phyloP scores from a whole-genome alignment of 495 filamentous ascomycete species.

The Chlorociboria aeruginascens region DNA sequence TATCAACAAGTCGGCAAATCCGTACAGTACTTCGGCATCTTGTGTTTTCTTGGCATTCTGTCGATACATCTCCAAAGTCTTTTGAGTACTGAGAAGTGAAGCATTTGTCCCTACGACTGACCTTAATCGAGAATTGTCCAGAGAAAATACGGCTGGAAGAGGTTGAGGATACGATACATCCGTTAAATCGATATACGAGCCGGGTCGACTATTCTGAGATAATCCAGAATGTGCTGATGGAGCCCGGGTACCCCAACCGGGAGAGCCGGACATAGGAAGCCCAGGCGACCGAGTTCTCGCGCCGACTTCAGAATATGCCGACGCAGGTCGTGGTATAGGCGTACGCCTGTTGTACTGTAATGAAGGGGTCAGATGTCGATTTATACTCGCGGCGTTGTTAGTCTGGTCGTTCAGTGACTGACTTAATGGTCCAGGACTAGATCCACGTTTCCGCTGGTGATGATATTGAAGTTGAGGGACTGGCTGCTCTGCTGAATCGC shows the following conservation, averaged over 20 bases:
- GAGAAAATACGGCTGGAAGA: conserved; percentile 54
- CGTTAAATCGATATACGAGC: conserved; percentile 77
- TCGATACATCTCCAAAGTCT: conserved; percentile 95
- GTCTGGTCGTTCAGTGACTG: conserved; percentile 28
- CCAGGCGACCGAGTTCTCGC: conserved; percentile 46
- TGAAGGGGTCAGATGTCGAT: conserved; percentile 46
- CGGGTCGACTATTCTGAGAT: conserved; percentile 65
- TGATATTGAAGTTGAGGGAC: conserved; percentile 47
- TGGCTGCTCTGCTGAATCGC: conserved; percentile 1
- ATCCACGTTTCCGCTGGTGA: conserved; percentile 24
- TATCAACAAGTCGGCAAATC: conserved; percentile 90
- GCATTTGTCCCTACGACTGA: conserved; percentile 76
- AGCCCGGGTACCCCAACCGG: conserved; percentile 36
- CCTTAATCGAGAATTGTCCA: conserved; percentile 69
- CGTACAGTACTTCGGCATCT: conserved; percentile 78
- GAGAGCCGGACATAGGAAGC: conserved; percentile 33
- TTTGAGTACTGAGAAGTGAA: conserved; percentile 74
- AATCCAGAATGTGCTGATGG: conserved; percentile 55
- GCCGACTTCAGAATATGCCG: conserved; percentile 58
- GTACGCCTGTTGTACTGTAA: conserved; percentile 36
- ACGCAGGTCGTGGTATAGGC: conserved; percentile 52
- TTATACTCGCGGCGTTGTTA: conserved; percentile 29
- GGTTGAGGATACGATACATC: conserved; percentile 80
- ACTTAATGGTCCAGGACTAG: background rate
- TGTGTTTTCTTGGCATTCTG: conserved; percentile 94